Evolutionary conservation across 345 rosid species (phyloP).

Genomic region (Bruguiera sexangula): DNA sequence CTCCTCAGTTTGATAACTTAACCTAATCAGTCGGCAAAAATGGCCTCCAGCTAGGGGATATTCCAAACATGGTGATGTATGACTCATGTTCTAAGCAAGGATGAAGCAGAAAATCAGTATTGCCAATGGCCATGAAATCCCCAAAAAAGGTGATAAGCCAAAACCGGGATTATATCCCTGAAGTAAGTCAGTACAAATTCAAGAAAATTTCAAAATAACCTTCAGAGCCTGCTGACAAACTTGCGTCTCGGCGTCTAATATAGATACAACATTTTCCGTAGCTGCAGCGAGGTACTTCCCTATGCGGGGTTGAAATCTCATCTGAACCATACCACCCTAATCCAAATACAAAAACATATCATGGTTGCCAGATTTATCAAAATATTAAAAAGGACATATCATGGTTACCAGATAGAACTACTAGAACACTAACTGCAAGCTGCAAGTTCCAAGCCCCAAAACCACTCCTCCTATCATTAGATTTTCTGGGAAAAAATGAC

Average conservation of each 20-base stretch:
- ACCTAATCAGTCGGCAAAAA: too few relatives aligned
- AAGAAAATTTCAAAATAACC: conserved; percentile 38
- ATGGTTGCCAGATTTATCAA: background rate
- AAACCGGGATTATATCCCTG: background rate
- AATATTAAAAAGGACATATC: too few relatives aligned
- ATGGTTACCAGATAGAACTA: too few relatives aligned
- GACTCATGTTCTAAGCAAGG: too few relatives aligned
- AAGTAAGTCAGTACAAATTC: background rate
- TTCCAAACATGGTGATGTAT: too few relatives aligned
- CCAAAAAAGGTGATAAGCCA: background rate
- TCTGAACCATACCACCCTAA: conserved; percentile 78
- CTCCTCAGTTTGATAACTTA: too few relatives aligned
- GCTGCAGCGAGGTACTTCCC: conserved; percentile 96
- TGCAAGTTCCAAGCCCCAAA: background rate
- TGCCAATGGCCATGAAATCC: background rate
- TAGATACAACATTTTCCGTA: conserved; percentile 71
- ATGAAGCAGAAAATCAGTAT: background rate
- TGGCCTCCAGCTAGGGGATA: too few relatives aligned
- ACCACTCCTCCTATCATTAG: background rate
- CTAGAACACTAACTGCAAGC: too few relatives aligned
- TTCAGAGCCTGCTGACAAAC: conserved; percentile 63
- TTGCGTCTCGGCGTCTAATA: conserved; percentile 85
- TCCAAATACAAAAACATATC: conserved; percentile 6
- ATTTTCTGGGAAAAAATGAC: background rate
- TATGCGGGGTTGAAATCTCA: conserved; percentile 87